phyloP scores from a whole-genome alignment of 345 rosid genomes.

The Hibiscus mutabilis region DNA sequence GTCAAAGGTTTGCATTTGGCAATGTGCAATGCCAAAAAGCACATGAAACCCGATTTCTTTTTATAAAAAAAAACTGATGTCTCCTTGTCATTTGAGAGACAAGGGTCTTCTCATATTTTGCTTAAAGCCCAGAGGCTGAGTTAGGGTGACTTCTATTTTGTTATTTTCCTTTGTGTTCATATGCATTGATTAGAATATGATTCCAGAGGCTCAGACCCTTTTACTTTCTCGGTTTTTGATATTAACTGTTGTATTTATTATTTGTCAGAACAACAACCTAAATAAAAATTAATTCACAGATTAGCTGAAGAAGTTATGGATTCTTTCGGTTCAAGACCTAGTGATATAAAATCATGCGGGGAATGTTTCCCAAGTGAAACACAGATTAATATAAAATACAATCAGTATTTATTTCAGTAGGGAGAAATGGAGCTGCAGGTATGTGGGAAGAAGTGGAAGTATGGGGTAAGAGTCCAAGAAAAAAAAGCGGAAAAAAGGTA shows the following conservation, averaged over 20 bases:
- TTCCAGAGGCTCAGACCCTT: background rate
- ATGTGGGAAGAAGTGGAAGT: slow-evolving; percentile 8
- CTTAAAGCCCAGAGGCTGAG: background rate
- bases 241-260: background rate
- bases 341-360: too few species aligned
- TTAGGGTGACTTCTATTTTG: slow-evolving; percentile 22
- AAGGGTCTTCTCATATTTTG: slow-evolving; percentile 18
- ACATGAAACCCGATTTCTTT: slow-evolving; percentile 9
- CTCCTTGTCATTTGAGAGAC: slow-evolving; percentile 30
- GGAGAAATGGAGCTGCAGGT: background rate
- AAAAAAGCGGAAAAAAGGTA: slow-evolving; percentile 6
- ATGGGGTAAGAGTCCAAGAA: slow-evolving; percentile 16
- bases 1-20: too few species aligned
- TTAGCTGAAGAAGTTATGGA: background rate
- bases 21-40: too few species aligned
- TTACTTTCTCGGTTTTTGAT: background rate
- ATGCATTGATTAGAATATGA: background rate
- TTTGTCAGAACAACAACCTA: background rate
- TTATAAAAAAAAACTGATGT: slow-evolving; percentile 13
- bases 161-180: background rate
- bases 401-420: too few species aligned
- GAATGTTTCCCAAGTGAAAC: background rate
- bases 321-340: background rate
- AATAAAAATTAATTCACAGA: too few species aligned
- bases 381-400: too few species aligned